Base-by-base conservation (phyloP, 2,329 filamentous ascomycete genomes). In the Trichophyton mentagrophytes region DNA sequence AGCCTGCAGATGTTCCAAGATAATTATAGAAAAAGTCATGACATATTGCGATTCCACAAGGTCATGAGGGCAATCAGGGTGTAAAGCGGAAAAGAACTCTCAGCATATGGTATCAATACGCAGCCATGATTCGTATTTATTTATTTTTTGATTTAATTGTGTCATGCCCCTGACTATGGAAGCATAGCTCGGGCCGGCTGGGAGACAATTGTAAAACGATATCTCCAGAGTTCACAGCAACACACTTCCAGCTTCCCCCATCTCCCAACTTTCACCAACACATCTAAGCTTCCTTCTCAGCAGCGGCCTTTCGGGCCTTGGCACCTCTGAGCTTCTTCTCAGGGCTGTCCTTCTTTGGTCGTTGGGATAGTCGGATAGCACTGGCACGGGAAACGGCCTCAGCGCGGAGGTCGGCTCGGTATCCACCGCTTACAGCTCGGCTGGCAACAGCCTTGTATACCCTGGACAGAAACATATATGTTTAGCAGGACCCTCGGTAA, bases 361-460 rank as follows among this genome's bases (percentile, higher is more conserved):
- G 82, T 84, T 95, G 88, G 70, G 87, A 85, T 72, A 82, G 81
- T 77, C 86, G 88, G 80, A 96, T 83, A 71, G 90, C 90, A 71
- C 86, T 90, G 73, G 88, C 90, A 73, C 93, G 89, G 77, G 90
- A 81, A 72, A 97, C 86, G 70, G 92, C 91, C 71, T 81, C 81
- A 72, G 83, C 78, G 69, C 87, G 87, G 77, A 91, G 82, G 75
- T 92, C 88, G 71, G 82, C 71, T 70, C 88, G 89, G 87, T 97
- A 99, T 73, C 86, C 84, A 74, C 83, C 82, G 85, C 90, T 90
- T 76, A 90, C 87, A 70, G 86, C 85, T 75, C 82, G 80, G 81
- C 84, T 87, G 79, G 90, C 90, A 75, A 97, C 85, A 71, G 83
- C 82, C 81, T 88, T 89, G 86, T 91, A 97, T 79, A 88, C 87